A percentile compares a stretch with the other conserved stretches of the same genome.
phyloP scores from a whole-genome alignment of 768 basidiomycete species.

The Gloeostereum incarnatum region DNA sequence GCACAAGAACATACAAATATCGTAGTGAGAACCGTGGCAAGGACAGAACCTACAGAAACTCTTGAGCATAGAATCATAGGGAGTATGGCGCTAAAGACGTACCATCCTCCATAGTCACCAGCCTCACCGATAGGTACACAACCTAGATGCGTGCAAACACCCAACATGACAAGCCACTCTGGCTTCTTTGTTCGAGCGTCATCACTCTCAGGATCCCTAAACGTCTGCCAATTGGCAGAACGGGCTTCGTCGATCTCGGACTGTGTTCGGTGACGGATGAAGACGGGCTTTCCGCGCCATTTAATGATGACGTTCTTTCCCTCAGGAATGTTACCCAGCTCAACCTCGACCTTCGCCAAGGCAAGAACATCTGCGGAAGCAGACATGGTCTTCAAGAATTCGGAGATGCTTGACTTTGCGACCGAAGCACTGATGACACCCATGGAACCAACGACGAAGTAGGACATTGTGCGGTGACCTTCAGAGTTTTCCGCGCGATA shows the following conservation, averaged over 20 bases:
- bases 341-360: slow-evolving; percentile 95
- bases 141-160: slow-evolving; percentile 95
- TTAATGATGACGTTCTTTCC: slow-evolving; percentile 97
- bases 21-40: slow-evolving; percentile 98
- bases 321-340: slow-evolving; percentile 84
- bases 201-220: slow-evolving; percentile 91
- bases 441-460: slow-evolving; percentile 87
- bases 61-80: background rate
- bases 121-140: slow-evolving; percentile 98
- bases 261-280: slow-evolving; percentile 92
- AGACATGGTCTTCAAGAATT: slow-evolving; percentile 93
- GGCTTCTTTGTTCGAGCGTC: slow-evolving; percentile 86
- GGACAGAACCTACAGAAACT: slow-evolving; percentile 74
- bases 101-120: slow-evolving; percentile 98
- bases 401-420: slow-evolving; percentile 88
- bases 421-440: slow-evolving; percentile 91
- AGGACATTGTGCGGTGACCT: slow-evolving; percentile 69
- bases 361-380: slow-evolving; percentile 98
- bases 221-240: slow-evolving; percentile 68
- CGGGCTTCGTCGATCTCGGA: slow-evolving; percentile 93
- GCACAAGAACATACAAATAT: slow-evolving; percentile 67
- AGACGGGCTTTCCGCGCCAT: slow-evolving; percentile 99
- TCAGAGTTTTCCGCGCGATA: slow-evolving; percentile 67
- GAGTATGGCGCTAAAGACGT: slow-evolving; percentile 18
- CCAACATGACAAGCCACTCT: slow-evolving; percentile 91